Conservation (phyloP, 306 rosid genomes). For the Dryas alaskensis region DNA sequence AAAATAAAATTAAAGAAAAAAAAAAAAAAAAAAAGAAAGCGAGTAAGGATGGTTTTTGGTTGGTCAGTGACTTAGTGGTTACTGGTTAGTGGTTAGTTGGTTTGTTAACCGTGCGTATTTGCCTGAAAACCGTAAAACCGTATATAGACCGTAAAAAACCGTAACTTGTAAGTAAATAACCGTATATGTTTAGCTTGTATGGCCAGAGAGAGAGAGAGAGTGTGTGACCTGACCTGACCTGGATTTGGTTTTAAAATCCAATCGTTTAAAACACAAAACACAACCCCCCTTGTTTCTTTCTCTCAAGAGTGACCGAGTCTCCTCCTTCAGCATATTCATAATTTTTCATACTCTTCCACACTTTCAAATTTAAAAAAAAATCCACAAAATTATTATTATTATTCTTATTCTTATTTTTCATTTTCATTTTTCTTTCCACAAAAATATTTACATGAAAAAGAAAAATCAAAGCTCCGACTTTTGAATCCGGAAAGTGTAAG, state of each 20-base stretch:
- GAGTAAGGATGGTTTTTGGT: too few species aligned
- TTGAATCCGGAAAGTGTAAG: slow-evolving; percentile 41
- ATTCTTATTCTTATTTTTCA: neutral
- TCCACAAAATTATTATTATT: neutral
- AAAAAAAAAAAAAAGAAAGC: neutral
- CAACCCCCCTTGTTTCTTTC: slow-evolving; percentile 1
- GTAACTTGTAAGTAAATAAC: neutral
- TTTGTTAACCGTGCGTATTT: slow-evolving; percentile 19
- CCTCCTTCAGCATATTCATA: slow-evolving; percentile 10
- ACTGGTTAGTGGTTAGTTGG: neutral
- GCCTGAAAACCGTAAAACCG: slow-evolving; percentile 25
- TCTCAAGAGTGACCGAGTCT: slow-evolving; percentile 6
- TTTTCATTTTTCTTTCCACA: neutral
- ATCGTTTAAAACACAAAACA: neutral
- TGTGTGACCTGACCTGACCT: slow-evolving; percentile 16
- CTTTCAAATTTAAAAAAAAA: slow-evolving; percentile 35
- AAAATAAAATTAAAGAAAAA: neutral
- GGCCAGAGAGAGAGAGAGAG: neutral
- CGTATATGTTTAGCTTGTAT: neutral
- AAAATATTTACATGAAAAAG: neutral
- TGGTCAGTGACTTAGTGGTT: neutral
- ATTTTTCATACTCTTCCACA: slow-evolving; percentile 6
- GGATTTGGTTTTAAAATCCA: slow-evolving; percentile 21
- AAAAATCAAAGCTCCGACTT: slow-evolving; percentile 9
- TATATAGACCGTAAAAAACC: neutral